Percentiles rank a stretch among this genome's conserved stretches.
These are phyloP conservation scores for Achlya hypogyna DNA, from an alignment of 352 stramenopile genomes.

Conservation along the genomic window DNA sequence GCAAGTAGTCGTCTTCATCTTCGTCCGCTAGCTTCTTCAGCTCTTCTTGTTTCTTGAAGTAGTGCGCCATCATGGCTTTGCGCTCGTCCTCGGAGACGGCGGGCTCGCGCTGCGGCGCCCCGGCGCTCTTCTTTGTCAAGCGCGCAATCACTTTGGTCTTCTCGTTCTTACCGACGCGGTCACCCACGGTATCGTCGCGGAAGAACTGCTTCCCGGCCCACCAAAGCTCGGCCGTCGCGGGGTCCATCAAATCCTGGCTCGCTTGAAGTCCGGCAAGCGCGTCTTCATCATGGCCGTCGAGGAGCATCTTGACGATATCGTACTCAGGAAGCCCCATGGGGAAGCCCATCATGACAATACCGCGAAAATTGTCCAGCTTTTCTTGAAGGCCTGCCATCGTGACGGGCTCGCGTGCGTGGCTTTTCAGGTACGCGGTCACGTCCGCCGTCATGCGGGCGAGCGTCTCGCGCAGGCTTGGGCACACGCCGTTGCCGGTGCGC, in stretches of 20 bases:
- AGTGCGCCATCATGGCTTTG: slow-evolving; percentile 96
- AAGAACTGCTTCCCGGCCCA: slow-evolving; percentile 93
- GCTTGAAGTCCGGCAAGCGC: slow-evolving; percentile 54
- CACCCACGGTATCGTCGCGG: slow-evolving; percentile 77
- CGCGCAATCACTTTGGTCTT: slow-evolving; percentile 91
- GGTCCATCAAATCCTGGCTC: slow-evolving; percentile 67
- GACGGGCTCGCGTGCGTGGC: slow-evolving; percentile 56
- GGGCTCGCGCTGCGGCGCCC: slow-evolving; percentile 73
- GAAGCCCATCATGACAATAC: slow-evolving; percentile 90
- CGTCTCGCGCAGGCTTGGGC: slow-evolving; percentile 66
- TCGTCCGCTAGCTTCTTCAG: slow-evolving; percentile 74
- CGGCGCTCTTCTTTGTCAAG: slow-evolving; percentile 82
- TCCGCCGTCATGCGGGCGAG: slow-evolving; percentile 68
- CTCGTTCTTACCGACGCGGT: slow-evolving; percentile 93
- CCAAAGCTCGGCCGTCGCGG: slow-evolving; percentile 89
- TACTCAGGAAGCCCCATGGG: slow-evolving; percentile 89
- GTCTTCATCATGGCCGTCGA: slow-evolving; percentile 66
- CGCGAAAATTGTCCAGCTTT: slow-evolving; percentile 89
- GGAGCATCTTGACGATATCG: slow-evolving; percentile 78
- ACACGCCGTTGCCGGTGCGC: slow-evolving; percentile 83
- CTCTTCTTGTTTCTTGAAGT: slow-evolving; percentile 88
- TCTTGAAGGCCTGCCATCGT: slow-evolving; percentile 75
- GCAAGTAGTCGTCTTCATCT: slow-evolving; percentile 93
- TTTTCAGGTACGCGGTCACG: slow-evolving; percentile 55
- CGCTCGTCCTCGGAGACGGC: slow-evolving; percentile 90